Evolutionary conservation across 106 monocot species (phyloP).

Genomic region (Narthecium ossifragum): DNA sequence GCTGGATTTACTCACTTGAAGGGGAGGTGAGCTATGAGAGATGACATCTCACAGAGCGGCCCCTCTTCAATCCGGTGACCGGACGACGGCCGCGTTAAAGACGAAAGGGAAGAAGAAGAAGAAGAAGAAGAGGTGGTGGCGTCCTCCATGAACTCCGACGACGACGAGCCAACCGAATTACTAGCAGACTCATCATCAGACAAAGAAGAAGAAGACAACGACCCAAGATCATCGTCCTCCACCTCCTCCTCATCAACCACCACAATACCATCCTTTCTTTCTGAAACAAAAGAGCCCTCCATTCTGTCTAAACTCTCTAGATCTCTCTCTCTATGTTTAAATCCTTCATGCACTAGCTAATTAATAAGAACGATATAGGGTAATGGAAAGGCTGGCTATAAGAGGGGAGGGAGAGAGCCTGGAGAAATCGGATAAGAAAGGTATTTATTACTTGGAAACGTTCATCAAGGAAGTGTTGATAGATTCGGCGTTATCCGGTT

Average conservation of each 20-base stretch:
- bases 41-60: conserved; percentile 38
- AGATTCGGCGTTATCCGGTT: conserved; percentile 12
- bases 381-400: too few species aligned
- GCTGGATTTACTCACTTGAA: conserved; percentile 33
- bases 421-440: too few species aligned
- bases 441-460: too few species aligned
- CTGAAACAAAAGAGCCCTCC: conserved; percentile 15
- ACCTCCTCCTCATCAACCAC: conserved; percentile 13
- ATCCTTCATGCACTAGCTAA: too few species aligned
- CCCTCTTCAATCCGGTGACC: conserved; percentile 1
- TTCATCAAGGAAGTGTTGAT: too few species aligned
- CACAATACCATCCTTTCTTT: conserved; percentile 22
- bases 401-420: too few species aligned
- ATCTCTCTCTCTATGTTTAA: not conserved
- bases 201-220: conserved; percentile 2
- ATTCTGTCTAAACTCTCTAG: not conserved
- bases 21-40: conserved; percentile 36
- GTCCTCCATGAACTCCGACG: conserved; percentile 28
- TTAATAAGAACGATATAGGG: too few species aligned
- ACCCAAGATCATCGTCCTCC: conserved; percentile 1
- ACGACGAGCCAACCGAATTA: conserved; percentile 18
- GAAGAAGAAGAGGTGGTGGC: conserved; percentile 6
- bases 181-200: not conserved
- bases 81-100: not conserved
- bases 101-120: not conserved